These are phyloP conservation scores for Calendula officinalis DNA, from an alignment of 129 eudicot genomes.

Conservation along the genomic window DNA sequence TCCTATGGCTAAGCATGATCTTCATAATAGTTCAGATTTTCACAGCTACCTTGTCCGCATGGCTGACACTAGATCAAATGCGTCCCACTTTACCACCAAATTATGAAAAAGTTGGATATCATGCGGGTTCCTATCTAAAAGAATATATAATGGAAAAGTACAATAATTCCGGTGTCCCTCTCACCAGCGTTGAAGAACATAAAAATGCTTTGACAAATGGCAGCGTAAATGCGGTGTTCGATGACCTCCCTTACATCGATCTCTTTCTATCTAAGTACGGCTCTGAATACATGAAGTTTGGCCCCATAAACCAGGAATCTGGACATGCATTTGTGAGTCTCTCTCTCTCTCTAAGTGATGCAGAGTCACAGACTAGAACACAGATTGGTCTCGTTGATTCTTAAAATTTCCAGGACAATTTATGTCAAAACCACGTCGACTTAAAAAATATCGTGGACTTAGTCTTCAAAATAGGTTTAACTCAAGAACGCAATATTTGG, in stretches of 20 bases:
- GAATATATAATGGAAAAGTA: slow-evolving; percentile 7
- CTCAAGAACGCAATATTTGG: too few species aligned
- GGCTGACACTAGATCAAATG: slow-evolving; percentile 28
- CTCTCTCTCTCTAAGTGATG: neutral
- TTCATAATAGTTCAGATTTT: slow-evolving; percentile 26
- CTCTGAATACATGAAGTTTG: slow-evolving; percentile 16
- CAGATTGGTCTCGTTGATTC: neutral
- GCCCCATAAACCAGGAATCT: slow-evolving; percentile 21
- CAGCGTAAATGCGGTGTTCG: slow-evolving; percentile 3
- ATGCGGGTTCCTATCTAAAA: slow-evolving; percentile 13
- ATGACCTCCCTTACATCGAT: slow-evolving; percentile 16
- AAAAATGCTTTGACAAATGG: slow-evolving; percentile 21
- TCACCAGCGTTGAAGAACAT: slow-evolving; percentile 5
- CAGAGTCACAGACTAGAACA: neutral
- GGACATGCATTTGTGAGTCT: slow-evolving; percentile 28
- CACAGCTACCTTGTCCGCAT: slow-evolving; percentile 25
- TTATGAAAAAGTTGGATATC: slow-evolving; percentile 20
- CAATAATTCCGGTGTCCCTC: slow-evolving; percentile 7
- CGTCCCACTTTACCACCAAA: slow-evolving; percentile 18
- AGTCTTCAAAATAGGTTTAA: too few species aligned
- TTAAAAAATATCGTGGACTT: too few species aligned
- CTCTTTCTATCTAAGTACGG: slow-evolving; percentile 28
- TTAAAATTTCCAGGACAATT: too few species aligned
- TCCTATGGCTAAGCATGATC: slow-evolving; percentile 24
- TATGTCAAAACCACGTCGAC: too few species aligned